Conservation (phyloP, 495 filamentous ascomycete species). For the Talaromyces adpressus region DNA sequence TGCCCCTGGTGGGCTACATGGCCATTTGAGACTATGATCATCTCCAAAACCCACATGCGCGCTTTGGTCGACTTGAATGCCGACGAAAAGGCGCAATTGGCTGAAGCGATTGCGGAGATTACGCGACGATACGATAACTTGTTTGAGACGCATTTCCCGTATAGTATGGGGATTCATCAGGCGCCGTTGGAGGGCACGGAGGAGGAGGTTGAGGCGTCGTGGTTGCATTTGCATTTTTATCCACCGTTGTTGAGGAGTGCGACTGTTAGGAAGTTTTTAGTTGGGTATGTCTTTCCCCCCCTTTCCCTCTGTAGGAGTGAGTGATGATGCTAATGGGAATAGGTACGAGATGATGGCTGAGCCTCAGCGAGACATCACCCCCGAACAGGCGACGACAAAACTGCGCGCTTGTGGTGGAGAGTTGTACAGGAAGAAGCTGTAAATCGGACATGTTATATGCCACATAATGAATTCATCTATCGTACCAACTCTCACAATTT, state of each 20-base stretch:
- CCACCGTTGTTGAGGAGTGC: conserved; percentile 88
- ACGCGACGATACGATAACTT: conserved; percentile 92
- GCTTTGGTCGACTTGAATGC: conserved; percentile 72
- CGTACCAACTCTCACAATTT: not conserved
- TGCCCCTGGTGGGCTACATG: conserved; percentile 97
- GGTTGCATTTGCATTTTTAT: conserved; percentile 97
- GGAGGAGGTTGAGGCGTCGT: conserved; percentile 77
- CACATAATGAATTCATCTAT: not conserved
- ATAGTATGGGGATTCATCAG: conserved; percentile 91
- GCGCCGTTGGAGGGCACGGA: conserved; percentile 79
- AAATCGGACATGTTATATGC: conserved; percentile 9
- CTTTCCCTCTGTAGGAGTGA: not conserved
- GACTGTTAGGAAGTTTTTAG: conserved; percentile 90
- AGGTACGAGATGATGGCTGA: conserved; percentile 91
- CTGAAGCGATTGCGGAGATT: conserved; percentile 78
- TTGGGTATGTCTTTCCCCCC: conserved; percentile 55
- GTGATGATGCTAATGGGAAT: conserved; percentile 9
- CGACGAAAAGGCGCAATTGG: conserved; percentile 60
- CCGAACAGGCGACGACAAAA: conserved; percentile 83
- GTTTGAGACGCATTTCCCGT: conserved; percentile 94
- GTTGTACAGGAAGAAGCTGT: conserved; percentile 69
- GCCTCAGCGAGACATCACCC: conserved; percentile 95
- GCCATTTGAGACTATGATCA: conserved; percentile 94
- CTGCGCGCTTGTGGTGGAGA: conserved; percentile 70
- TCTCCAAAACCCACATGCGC: conserved; percentile 72